Percentiles rank a stretch among this genome's conserved stretches.
Conservation (phyloP, 306 rosid genomes). For the Castanea mollissima region DNA sequence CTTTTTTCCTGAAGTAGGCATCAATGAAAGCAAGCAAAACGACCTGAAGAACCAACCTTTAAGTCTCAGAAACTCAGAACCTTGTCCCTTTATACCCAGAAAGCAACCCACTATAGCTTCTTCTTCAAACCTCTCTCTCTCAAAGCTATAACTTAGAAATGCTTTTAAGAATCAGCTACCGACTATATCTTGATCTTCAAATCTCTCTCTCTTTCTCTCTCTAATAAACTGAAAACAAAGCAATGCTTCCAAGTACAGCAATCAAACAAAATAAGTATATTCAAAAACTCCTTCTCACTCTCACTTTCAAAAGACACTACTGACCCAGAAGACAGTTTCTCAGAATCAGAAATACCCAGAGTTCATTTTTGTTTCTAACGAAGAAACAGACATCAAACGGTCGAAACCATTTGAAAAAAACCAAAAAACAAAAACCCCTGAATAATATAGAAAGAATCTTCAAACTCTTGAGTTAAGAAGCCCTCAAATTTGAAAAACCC, state of each 20-base stretch:
- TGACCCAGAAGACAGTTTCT: constrained; percentile 16
- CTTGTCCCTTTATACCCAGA: constrained; percentile 9
- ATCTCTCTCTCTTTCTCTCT: constrained; percentile 2
- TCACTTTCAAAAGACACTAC: constrained; percentile 23
- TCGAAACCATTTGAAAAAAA: constrained; percentile 10
- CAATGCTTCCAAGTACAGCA: constrained; percentile 46
- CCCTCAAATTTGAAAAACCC: constrained; percentile 26
- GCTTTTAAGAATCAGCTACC: constrained; percentile 22
- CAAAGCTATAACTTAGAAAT: constrained; percentile 3
- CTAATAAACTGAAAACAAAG: not conserved
- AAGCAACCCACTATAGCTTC: constrained; percentile 43
- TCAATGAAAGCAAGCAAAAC: constrained; percentile 40
- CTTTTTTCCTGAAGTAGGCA: constrained; percentile 32
- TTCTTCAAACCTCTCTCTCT: constrained; percentile 45
- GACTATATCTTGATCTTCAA: constrained; percentile 27
- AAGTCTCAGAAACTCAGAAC: constrained; percentile 52
- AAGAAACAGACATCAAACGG: constrained; percentile 34
- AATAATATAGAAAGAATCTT: constrained; percentile 23
- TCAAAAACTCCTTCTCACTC: constrained; percentile 20
- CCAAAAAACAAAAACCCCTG: not conserved
- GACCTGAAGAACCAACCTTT: constrained; percentile 63
- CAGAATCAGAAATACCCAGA: constrained; percentile 34
- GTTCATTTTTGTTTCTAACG: constrained; percentile 19
- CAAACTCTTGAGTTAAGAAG: constrained; percentile 1
- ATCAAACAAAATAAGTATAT: constrained; percentile 31